Evolutionary conservation across 805 yeast genomes (phyloP), one percentile per base, ranked within the genome.

Genomic region (Kodamaea lidongshanica): DNA sequence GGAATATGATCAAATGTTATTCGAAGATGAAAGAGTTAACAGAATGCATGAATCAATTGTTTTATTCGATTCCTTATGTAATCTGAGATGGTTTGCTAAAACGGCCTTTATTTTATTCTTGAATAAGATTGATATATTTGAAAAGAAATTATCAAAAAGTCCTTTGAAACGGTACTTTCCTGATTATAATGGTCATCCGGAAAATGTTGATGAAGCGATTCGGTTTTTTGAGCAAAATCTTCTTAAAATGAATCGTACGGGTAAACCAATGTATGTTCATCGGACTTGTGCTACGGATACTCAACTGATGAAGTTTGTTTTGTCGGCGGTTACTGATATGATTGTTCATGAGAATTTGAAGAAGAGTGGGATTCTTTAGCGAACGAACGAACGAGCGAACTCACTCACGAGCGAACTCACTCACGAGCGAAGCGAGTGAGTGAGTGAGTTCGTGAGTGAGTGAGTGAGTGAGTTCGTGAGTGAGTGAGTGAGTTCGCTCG

Each of bases 271-370:
- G 18, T 92, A 92, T 51, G 81, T 85, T 13, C 96, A 87, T 58
- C 65, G 87, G 41, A 92, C 98, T 1, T 87, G 96, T 59, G 98
- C 98, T 0, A 92, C 98, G 0, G 97, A 92, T 53, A 74, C 94
- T 0, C 67, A 74, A 33, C 74, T 87, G 16, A 92, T 92, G 95
- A 72, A 74, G 48, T 89, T 88, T 48, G 96, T 92, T 11, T 66
- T 92, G 34, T 74, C 83, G 4, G 96, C 97, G 0, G 95, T 87
- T 6, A 86, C 96, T 1, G 97, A 92, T 58, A 69, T 86, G 74
- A 74, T 92, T 27, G 73, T 89, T 17, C 89, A 83, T 50, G 82
- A 82, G 46, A 88, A 83, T 50, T 57, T 89, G 52, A 75, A 78
- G 54, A 74, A 71, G 47, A 78, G 86, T 49, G 95, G 95, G 4